Base-by-base conservation (phyloP, 2,329 filamentous ascomycete species). In the Chaetomium strumarium region DNA sequence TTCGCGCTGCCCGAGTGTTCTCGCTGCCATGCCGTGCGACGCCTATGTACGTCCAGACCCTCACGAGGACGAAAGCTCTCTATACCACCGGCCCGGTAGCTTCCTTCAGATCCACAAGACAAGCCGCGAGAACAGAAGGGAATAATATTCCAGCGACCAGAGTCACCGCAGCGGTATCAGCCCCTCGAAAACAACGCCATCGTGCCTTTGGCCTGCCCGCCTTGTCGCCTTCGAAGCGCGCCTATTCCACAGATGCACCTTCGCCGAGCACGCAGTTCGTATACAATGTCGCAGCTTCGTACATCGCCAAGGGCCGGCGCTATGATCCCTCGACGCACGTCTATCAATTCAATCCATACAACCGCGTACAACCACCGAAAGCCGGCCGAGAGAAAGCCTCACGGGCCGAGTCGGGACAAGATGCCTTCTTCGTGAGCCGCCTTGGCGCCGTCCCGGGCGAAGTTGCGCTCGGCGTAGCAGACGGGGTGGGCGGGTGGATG, bases 401-500 rank as follows among this genome's bases (percentile, higher is more conserved):
- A 57, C 82, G 87, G 20, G 88, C 86, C 46, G 85, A 83, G 53
- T 93, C 88, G 46, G 93, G 93, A 14, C 91, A 99, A 70, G 93
- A 99, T 77, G 89, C 93, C 53, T 97, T 96, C 74, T 99, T 99
- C 70, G 86, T 93, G 62, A 81, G 86, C 65, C 82, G 84, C 20
- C 75, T 96, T n/a, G 88, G 87, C 47, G 80, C 83, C 58, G 79
- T 79, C 17, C 55, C 59, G 1, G 78, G 83, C 36, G 77, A 83
- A 38, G 80, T 96, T 11, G 89, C 91, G 0, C 85, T 99, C 61
- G 93, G 90, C 16, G 81, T 99, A 20, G 90, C 91, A 49, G 93
- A 99, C 67, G 93, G 93, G 11, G 93, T 99, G 0, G 93, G 93
- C 44, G 93, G 93, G 34, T 99, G 93, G 91, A 83, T 86, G 58